phyloP scores from a whole-genome alignment of 495 filamentous ascomycete species.

The Apiosordaria backusii region DNA sequence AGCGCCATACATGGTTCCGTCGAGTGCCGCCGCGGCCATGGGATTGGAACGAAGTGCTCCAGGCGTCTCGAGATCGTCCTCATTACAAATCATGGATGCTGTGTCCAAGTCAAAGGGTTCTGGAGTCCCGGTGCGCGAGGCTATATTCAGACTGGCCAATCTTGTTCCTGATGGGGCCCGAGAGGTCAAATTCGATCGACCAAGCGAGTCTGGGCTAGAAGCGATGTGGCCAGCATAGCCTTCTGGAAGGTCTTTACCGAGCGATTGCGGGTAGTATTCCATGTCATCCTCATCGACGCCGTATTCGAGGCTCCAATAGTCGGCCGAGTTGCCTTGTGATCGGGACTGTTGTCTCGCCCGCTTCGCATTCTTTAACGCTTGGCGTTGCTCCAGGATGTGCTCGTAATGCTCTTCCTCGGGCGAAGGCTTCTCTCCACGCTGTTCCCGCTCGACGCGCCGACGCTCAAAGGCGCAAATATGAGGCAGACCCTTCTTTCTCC shows the following conservation, averaged over 20 bases:
- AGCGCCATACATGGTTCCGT: conserved; percentile 72
- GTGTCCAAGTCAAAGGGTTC: conserved; percentile 44
- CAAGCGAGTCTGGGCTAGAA: conserved; percentile 27
- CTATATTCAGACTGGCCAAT: conserved; percentile 43
- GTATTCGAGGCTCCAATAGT: conserved; percentile 79
- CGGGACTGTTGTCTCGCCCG: conserved; percentile 42
- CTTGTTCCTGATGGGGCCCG: conserved; percentile 43
- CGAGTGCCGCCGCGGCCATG: conserved; percentile 55
- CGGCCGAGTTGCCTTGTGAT: conserved; percentile 43
- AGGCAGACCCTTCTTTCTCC: conserved; percentile 78
- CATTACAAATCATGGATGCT: conserved; percentile 28
- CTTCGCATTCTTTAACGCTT: conserved; percentile 54
- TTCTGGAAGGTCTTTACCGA: conserved; percentile 28
- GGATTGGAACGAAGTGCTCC: conserved; percentile 45
- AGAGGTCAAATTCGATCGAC: conserved; percentile 42
- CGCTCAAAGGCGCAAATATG: conserved; percentile 81
- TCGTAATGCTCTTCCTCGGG: conserved; percentile 63
- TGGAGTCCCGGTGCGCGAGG: conserved; percentile 41
- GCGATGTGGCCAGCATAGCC: conserved; percentile 18
- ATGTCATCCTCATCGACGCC: conserved; percentile 61
- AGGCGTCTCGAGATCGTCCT: conserved; percentile 46
- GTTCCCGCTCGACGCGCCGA: conserved; percentile 68
- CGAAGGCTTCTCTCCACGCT: conserved; percentile 54
- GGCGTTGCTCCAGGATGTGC: conserved; percentile 53
- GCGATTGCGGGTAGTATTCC: conserved; percentile 36